Conservation (phyloP, 306 rosid genomes). For the Psophocarpus tetragonolobus region DNA sequence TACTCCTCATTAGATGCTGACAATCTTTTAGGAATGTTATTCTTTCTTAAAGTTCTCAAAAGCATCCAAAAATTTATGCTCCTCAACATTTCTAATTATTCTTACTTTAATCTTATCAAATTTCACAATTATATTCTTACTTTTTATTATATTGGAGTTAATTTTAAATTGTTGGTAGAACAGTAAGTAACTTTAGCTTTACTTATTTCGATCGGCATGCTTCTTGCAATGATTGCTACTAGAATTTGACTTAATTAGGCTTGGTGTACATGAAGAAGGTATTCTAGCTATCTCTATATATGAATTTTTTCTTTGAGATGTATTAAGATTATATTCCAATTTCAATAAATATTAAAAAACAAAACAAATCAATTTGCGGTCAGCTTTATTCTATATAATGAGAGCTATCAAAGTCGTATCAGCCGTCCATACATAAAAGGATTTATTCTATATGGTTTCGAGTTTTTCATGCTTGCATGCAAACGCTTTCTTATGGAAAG, state of each 20-base stretch:
- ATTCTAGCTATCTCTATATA: neutral
- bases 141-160: too few relatives aligned
- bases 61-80: neutral
- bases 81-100: neutral
- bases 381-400: conserved; percentile 14
- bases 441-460: neutral
- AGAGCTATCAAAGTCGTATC: neutral
- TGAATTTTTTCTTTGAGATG: neutral
- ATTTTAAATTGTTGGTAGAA: too few relatives aligned
- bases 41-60: neutral
- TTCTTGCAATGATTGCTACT: neutral
- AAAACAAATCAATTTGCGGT: neutral
- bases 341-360: neutral
- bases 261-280: too few relatives aligned
- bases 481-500: conserved; percentile 4
- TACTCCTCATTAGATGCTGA: conserved; percentile 1
- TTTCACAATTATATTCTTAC: too few relatives aligned
- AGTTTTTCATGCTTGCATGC: neutral
- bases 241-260: neutral
- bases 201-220: too few relatives aligned
- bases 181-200: too few relatives aligned
- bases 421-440: neutral
- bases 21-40: neutral
- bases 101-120: neutral
- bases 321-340: conserved; percentile 28